Base-by-base conservation (phyloP, 2,329 filamentous ascomycete species). In the Verticillium klebahnii region DNA sequence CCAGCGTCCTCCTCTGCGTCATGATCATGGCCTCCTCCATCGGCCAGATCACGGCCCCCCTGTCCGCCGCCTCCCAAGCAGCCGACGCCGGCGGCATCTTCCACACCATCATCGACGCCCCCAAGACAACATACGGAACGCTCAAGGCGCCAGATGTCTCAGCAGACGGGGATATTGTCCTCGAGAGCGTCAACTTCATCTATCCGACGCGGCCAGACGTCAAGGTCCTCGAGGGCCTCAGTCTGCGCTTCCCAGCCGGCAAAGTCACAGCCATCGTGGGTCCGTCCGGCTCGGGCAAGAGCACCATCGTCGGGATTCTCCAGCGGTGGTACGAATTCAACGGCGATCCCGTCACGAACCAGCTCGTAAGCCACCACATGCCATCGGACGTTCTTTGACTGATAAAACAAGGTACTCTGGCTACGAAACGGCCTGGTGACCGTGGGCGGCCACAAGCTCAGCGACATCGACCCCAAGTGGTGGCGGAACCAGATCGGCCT, bases 401-500 rank as follows among this genome's bases (percentile, higher is more conserved):
- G 12, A 52, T 57, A 39, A 29, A 39, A 39, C 29, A 60, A 60
- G 45, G 45, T 52, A 3, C 45, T 52, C 45, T 52, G 45, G 45
- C 19, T 52, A 2, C 45, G 45, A n/a, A 52, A 52, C 15, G 67
- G 67, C 17, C n/a, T 32, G 12, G 63, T 69, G n/a, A 56, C 39
- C 1, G 56, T 63, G 3, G 66, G 67, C 32, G 65, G 60, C 17
- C 65, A 64, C 7, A 57, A 62, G 29, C 32, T 69, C 9, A 62
- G 67, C n/a, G 65, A 68, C 19, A 59, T 68, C 12, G 61, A 69
- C 8, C 60, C 76, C 34, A 74, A 75, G 57, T 79, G 78, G 78
- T 80, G 75, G 73, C 71, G 80, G 56, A 73, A 73, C 11, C 76
- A 80, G 61, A 79, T 82, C 57, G 79, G 78, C 1, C 69, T 83